Conservation (phyloP, 2,329 filamentous ascomycete species). For the Diaporthe capsici region DNA sequence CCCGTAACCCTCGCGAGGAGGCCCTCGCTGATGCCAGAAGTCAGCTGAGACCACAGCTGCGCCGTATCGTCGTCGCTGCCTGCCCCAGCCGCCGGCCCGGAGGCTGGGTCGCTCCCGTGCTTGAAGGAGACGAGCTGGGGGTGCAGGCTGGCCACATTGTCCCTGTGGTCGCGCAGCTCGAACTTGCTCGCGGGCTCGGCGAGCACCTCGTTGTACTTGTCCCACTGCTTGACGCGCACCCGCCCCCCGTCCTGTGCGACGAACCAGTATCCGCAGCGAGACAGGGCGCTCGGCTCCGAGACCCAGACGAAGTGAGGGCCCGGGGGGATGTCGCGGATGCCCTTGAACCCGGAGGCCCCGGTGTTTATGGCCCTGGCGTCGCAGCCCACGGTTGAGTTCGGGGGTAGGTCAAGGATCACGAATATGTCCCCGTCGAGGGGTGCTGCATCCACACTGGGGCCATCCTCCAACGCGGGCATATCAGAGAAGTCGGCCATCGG, state of each 20-base stretch:
- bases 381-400: conserved; percentile 66
- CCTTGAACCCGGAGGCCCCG: conserved; percentile 59
- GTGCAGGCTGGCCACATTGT: conserved; percentile 56
- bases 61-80: conserved; percentile 45
- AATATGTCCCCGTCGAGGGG: conserved; percentile 61
- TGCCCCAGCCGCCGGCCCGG: conserved; percentile 13
- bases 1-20: conserved; percentile 65
- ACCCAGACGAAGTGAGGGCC: conserved; percentile 74
- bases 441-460: background rate
- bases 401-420: conserved; percentile 65
- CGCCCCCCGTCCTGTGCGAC: conserved; percentile 51
- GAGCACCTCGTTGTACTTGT: conserved; percentile 68
- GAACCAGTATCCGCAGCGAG: conserved; percentile 72
- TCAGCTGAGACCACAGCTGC: conserved; percentile 67
- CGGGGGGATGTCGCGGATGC: conserved; percentile 67
- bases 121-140: conserved; percentile 61
- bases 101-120: conserved; percentile 49
- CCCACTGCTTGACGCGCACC: conserved; percentile 67
- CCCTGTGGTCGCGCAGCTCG: conserved; percentile 62
- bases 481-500: conserved; percentile 14
- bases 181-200: conserved; percentile 59
- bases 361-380: conserved; percentile 65
- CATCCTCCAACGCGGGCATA: conserved; percentile 37
- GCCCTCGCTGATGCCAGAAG: conserved; percentile 59
- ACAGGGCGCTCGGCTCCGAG: conserved; percentile 61